These are phyloP conservation scores for Aspergillus chevalieri DNA, from an alignment of 2,329 filamentous ascomycete genomes.

Conservation along the genomic window DNA sequence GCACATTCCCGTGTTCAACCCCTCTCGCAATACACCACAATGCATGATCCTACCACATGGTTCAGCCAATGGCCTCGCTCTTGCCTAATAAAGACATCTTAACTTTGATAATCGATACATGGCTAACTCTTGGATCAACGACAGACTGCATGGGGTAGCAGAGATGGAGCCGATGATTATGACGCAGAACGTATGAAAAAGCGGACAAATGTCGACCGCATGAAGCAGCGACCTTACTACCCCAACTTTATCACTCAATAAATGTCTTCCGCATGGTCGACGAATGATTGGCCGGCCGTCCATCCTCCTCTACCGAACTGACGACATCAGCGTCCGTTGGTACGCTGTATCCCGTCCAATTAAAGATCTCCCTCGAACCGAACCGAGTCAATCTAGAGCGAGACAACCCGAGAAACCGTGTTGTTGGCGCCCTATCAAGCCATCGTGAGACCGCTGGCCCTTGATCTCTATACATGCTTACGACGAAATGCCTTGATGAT, in stretches of 20 bases:
- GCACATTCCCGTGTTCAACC: no score
- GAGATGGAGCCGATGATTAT: constrained; percentile 82
- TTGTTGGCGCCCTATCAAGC: not conserved
- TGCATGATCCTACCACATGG: no score
- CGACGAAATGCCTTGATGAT: constrained; percentile 8
- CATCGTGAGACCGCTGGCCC: not conserved
- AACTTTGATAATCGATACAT: not conserved
- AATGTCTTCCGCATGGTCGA: constrained; percentile 3
- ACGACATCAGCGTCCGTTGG: not conserved
- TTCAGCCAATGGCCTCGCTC: no score
- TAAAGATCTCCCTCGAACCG: not conserved
- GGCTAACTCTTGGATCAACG: constrained; percentile 12
- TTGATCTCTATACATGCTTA: constrained; percentile 3
- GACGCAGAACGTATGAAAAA: constrained; percentile 63
- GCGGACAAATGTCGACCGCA: constrained; percentile 30
- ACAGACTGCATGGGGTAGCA: constrained; percentile 92
- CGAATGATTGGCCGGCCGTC: constrained; percentile 9
- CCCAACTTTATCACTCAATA: constrained; percentile 26
- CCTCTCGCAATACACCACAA: no score
- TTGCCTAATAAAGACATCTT: no score
- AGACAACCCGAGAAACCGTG: not conserved
- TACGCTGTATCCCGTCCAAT: not conserved
- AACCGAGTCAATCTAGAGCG: not conserved
- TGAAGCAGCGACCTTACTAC: constrained; percentile 26
- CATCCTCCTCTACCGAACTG: not conserved